Evolutionary conservation across 2,329 filamentous ascomycete genomes (phyloP), one percentile per base, ranked within the genome.

Genomic region (Trichoderma gracile): DNA sequence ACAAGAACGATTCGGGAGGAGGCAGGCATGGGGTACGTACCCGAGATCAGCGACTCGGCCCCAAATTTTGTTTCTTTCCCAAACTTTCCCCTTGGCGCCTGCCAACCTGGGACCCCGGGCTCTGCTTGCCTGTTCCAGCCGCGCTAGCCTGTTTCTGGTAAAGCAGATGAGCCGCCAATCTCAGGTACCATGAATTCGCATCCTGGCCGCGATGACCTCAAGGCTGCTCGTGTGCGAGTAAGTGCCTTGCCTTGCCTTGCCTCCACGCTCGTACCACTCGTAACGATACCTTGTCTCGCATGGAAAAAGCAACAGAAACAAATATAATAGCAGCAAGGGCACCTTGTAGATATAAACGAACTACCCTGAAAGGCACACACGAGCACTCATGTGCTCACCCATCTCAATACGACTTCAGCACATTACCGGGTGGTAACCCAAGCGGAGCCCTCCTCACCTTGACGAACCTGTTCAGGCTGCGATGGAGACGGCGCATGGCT

Each of bases 81-180:
- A 33, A 33, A 33, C 17, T 27, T 61, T 25, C 50, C 5, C 14
- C 38, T 53, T 59, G 54, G 47, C 30, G 30, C 30, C 30, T 33
- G 30, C 30, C n/a, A n/a, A n/a, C 30, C 30, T 9, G 3, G 8
- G 30, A 33, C 30, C 30, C 52, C 61, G 53, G 33, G 14, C 45
- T 27, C 33, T 45, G 46, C 33, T 43, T 52, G 61, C 45, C 53
- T 50, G 14, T 47, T 30, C 42, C 27, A 23, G 50, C 43, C 14
- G 53, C 61, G 33, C 61, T 45, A 64, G 61, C 27, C 61, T 38
- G 43, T 12, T 50, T 64, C 33, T 43, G 33, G 52, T 23, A 50
- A 56, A 19, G 43, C 23, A 57, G 21, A 52, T 21, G 61, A 64
- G 45, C 61, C 61, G 61, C 61, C 52, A 57, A 64, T 64, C 61